These are phyloP conservation scores for Metschnikowia bowlesiae DNA, from an alignment of 805 yeast genomes.

Conservation along the genomic window DNA sequence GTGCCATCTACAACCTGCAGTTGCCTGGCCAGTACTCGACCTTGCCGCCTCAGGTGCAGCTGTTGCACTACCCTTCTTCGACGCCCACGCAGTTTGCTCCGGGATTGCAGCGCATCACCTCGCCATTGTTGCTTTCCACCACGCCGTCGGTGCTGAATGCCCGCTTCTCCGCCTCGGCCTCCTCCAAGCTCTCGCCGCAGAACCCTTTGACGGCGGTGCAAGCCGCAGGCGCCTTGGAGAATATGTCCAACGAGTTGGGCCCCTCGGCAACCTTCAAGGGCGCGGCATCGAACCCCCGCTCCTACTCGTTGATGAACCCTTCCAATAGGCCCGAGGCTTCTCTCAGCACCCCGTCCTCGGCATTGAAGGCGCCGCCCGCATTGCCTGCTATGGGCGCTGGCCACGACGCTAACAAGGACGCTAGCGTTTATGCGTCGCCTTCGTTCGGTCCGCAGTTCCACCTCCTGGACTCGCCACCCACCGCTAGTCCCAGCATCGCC, in stretches of 20 bases:
- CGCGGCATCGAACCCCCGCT: conserved; percentile 7
- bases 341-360: conserved; percentile 37
- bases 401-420: not conserved
- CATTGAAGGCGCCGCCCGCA: conserved; percentile 28
- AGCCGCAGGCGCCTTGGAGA: conserved; percentile 44
- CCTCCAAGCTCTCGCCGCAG: conserved; percentile 10
- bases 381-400: conserved; percentile 28
- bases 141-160: conserved; percentile 41
- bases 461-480: conserved; percentile 12
- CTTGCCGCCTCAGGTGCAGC: conserved; percentile 38
- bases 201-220: conserved; percentile 24
- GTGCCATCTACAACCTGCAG: conserved; percentile 12
- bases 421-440: conserved; percentile 33
- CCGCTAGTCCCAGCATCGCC: not conserved
- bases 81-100: conserved; percentile 71
- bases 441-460: conserved; percentile 45
- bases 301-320: conserved; percentile 31
- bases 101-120: conserved; percentile 57
- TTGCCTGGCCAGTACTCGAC: conserved; percentile 19
- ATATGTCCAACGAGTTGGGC: conserved; percentile 41
- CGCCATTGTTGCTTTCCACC: conserved; percentile 58
- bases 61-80: conserved; percentile 61
- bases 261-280: conserved; percentile 40
- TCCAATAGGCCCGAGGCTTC: conserved; percentile 8
- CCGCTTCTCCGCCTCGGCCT: conserved; percentile 19